phyloP scores from a whole-genome alignment of 1,139 yeast genomes.

The Wickerhamomyces sp. region DNA sequence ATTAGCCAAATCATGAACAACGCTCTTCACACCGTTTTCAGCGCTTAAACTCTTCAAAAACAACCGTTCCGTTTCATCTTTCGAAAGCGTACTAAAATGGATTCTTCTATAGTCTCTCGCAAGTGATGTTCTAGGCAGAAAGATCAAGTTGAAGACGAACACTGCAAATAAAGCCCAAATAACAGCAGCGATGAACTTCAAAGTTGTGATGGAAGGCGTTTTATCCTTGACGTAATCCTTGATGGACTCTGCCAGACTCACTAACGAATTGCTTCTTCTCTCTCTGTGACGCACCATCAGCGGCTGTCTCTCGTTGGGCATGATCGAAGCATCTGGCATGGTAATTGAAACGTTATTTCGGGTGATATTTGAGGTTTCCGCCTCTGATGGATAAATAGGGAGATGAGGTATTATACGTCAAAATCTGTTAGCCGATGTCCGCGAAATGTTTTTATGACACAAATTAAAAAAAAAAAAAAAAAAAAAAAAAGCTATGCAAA shows the following conservation, averaged over 20 bases:
- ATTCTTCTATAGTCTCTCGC: conserved; percentile 77
- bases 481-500: too few relatives aligned
- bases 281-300: not conserved
- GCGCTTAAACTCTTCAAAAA: conserved; percentile 30
- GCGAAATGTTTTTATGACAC: too few relatives aligned
- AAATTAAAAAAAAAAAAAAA: too few relatives aligned
- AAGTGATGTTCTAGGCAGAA: conserved; percentile 82
- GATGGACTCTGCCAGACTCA: conserved; percentile 4
- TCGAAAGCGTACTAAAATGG: conserved; percentile 59
- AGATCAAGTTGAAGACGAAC: conserved; percentile 40
- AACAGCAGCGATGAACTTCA: conserved; percentile 17
- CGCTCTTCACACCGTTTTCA: conserved; percentile 31
- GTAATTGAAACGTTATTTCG: too few relatives aligned
- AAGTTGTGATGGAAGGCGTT: conserved; percentile 16
- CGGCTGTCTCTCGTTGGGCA: not conserved
- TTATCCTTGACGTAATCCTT: conserved; percentile 16
- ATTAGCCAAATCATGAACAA: conserved; percentile 33
- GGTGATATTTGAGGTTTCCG: too few relatives aligned
- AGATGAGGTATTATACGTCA: too few relatives aligned
- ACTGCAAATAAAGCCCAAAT: conserved; percentile 21
- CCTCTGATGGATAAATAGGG: too few relatives aligned
- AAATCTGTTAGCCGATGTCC: too few relatives aligned
- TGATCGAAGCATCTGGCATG: too few relatives aligned
- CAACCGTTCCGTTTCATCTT: conserved; percentile 57
- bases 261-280: conserved; percentile 2